Percentiles rank a stretch among this genome's conserved stretches.
phyloP scores from a whole-genome alignment of 2,329 filamentous ascomycete species.

The Berkeleyomyces basicola region DNA sequence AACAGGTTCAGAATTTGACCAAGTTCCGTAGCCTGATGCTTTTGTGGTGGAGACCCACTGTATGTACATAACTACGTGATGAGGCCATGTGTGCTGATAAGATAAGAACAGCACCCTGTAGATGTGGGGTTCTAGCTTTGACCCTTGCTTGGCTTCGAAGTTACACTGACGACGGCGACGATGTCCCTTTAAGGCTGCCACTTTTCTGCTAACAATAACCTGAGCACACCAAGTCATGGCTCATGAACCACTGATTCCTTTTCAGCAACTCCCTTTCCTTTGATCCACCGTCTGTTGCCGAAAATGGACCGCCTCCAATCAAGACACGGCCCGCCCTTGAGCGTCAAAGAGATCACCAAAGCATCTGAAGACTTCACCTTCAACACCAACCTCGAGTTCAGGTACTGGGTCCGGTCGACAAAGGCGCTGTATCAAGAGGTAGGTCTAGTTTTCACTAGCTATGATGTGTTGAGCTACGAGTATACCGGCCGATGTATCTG shows the following conservation, averaged over 20 bases:
- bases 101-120: neutral
- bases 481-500: conserved; percentile 9
- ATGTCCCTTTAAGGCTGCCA: too few species aligned
- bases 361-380: conserved; percentile 70
- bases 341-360: conserved; percentile 57
- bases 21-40: too few species aligned
- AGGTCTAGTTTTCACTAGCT: neutral
- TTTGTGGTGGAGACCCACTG: too few species aligned
- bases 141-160: neutral
- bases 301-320: neutral
- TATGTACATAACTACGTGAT: too few species aligned
- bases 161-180: too few species aligned
- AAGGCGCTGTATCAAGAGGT: conserved; percentile 71
- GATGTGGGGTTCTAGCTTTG: neutral
- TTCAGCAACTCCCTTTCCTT: neutral
- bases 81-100: neutral
- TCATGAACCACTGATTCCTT: neutral
- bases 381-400: conserved; percentile 57
- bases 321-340: conserved; percentile 23
- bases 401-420: conserved; percentile 68
- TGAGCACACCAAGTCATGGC: neutral
- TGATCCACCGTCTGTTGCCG: neutral
- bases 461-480: neutral
- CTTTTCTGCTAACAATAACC: neutral
- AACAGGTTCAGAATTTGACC: too few species aligned